A percentile compares a stretch with the other conserved stretches of the same genome.
These are phyloP conservation scores for Spathaspora girioi DNA, from an alignment of 805 yeast genomes.

Conservation along the genomic window DNA sequence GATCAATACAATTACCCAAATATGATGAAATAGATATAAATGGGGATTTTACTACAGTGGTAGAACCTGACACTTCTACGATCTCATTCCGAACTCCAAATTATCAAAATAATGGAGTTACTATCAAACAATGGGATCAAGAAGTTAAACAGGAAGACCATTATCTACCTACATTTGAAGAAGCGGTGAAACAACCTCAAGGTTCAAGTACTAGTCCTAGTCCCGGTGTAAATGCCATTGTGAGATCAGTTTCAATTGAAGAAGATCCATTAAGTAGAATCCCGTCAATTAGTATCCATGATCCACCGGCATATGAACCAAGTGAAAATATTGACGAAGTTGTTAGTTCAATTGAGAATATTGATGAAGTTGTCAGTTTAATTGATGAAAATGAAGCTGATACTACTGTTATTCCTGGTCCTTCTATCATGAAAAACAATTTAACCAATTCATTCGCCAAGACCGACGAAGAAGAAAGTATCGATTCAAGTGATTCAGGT, in stretches of 20 bases:
- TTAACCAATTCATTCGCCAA: slow-evolving; percentile 6
- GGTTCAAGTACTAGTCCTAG: slow-evolving; percentile 38
- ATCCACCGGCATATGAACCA: slow-evolving; percentile 30
- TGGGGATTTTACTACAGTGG: background rate
- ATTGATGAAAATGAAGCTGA: background rate
- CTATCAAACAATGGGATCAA: slow-evolving; percentile 24
- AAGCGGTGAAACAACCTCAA: slow-evolving; percentile 32
- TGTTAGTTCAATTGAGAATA: background rate
- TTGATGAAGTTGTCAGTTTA: slow-evolving; percentile 2
- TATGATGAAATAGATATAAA: slow-evolving; percentile 24
- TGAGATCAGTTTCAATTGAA: slow-evolving; percentile 33
- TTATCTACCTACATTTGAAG: slow-evolving; percentile 67
- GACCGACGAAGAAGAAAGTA: background rate
- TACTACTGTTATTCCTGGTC: background rate
- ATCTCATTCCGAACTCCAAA: slow-evolving; percentile 39
- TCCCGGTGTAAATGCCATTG: slow-evolving; percentile 27
- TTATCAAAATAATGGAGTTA: slow-evolving; percentile 26
- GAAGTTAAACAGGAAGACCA: slow-evolving; percentile 4
- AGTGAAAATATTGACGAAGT: slow-evolving; percentile 1
- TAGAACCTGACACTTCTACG: no score
- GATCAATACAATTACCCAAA: slow-evolving; percentile 36
- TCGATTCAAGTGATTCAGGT: background rate
- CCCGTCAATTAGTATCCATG: slow-evolving; percentile 17
- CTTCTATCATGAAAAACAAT: slow-evolving; percentile 3
- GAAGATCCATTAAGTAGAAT: slow-evolving; percentile 38